A percentile compares a stretch with the other conserved stretches of the same genome.
Conservation (phyloP, 78 protist genomes). For the Pigoraptor vietnamica region DNA sequence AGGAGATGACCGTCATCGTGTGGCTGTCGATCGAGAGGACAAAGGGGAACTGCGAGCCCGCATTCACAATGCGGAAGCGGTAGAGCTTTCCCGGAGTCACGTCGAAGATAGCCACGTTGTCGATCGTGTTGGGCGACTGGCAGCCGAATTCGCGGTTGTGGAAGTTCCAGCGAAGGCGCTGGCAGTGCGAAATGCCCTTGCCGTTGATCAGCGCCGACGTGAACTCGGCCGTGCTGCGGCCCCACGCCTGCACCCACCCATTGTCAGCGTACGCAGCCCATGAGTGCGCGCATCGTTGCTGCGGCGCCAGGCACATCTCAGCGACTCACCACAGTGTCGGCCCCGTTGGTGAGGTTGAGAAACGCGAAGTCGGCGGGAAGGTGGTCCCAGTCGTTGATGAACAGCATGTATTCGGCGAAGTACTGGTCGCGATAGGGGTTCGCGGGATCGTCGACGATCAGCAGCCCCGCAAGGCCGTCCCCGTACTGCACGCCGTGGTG, state of each 20-base stretch:
- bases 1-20: background rate
- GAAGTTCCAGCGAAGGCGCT: background rate
- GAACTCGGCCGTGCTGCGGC: background rate
- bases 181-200: background rate
- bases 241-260: too few relatives aligned
- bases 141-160: background rate
- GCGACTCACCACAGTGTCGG: background rate
- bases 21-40: background rate
- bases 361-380: background rate
- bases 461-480: constrained; percentile 12
- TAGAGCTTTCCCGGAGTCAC: background rate
- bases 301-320: too few relatives aligned
- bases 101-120: background rate
- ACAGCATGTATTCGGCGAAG: background rate
- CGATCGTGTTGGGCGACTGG: background rate
- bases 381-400: background rate
- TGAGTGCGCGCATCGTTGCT: too few relatives aligned
- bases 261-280: too few relatives aligned
- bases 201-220: background rate
- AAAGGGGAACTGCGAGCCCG: background rate
- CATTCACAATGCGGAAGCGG: background rate
- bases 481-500: constrained; percentile 10
- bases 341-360: background rate
- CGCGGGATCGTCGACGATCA: background rate
- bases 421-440: background rate